Percentiles rank a stretch among this genome's conserved stretches.
These are phyloP conservation scores for Helminthosporium solani DNA, from an alignment of 2,329 filamentous ascomycete genomes.

Conservation along the genomic window DNA sequence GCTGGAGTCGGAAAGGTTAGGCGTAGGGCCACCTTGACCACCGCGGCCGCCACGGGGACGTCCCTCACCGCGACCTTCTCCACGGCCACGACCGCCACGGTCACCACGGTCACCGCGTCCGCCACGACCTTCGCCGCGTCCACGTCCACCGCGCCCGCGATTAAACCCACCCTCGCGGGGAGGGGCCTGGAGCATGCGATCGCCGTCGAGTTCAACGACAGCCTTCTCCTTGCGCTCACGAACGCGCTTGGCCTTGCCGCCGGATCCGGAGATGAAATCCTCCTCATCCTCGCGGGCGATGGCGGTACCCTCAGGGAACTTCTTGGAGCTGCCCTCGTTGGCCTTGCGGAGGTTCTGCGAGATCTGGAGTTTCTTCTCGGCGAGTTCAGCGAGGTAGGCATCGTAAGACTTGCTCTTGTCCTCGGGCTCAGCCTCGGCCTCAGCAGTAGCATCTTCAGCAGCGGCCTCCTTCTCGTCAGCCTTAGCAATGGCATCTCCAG, in stretches of 20 bases:
- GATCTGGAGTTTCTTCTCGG: slow-evolving; percentile 74
- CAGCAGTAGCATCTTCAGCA: slow-evolving; percentile 41
- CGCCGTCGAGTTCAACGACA: slow-evolving; percentile 80
- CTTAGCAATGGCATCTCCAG: slow-evolving; percentile 84
- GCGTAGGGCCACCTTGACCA: slow-evolving; percentile 36
- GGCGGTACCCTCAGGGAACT: slow-evolving; percentile 84
- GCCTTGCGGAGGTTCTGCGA: slow-evolving; percentile 75
- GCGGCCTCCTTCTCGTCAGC: slow-evolving; percentile 71
- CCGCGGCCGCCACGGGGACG: slow-evolving; percentile 55
- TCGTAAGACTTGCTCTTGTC: slow-evolving; percentile 89
- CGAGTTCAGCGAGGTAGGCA: slow-evolving; percentile 79
- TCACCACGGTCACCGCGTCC: slow-evolving; percentile 49
- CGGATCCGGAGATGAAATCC: slow-evolving; percentile 69
- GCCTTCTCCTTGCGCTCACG: slow-evolving; percentile 92
- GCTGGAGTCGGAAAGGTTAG: slow-evolving; percentile 53
- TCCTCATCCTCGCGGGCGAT: slow-evolving; percentile 58
- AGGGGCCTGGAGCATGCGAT: slow-evolving; percentile 58
- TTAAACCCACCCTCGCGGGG: slow-evolving; percentile 42
- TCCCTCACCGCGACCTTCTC: slow-evolving; percentile 49
- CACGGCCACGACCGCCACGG: slow-evolving; percentile 50
- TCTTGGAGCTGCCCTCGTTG: slow-evolving; percentile 93
- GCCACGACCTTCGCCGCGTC: slow-evolving; percentile 55
- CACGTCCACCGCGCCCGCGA: slow-evolving; percentile 46
- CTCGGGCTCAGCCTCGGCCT: slow-evolving; percentile 60
- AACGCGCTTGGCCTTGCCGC: slow-evolving; percentile 77